These are phyloP conservation scores for Tetraselmis chui DNA, from an alignment of 139 green algal species.

Conservation along the genomic window DNA sequence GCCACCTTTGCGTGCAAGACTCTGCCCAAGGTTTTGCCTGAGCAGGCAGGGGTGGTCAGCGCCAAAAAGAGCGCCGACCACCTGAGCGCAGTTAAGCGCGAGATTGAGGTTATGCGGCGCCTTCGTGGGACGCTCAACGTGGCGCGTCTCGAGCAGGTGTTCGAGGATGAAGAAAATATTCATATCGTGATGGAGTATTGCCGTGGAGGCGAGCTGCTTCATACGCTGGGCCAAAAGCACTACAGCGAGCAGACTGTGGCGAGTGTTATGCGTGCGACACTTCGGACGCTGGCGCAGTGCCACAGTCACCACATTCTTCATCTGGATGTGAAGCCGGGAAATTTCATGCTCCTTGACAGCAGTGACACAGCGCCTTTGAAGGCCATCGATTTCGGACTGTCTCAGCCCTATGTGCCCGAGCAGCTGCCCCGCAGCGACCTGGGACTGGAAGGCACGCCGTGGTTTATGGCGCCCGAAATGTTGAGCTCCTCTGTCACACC, in stretches of 20 bases:
- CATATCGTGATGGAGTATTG: constrained; percentile 88
- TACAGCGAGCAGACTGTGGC: constrained; percentile 77
- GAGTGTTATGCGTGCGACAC: constrained; percentile 60
- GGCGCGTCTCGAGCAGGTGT: constrained; percentile 59
- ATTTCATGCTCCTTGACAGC: constrained; percentile 84
- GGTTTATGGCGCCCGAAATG: constrained; percentile 77
- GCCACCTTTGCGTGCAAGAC: constrained; percentile 72
- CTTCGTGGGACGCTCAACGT: constrained; percentile 78
- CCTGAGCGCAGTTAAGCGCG: constrained; percentile 66
- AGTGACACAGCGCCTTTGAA: constrained; percentile 64
- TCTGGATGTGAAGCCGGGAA: constrained; percentile 74
- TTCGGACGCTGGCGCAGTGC: constrained; percentile 68
- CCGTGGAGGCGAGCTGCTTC: constrained; percentile 71
- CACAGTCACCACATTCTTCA: constrained; percentile 72
- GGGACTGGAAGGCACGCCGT: constrained; percentile 85
- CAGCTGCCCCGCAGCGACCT: constrained; percentile 67
- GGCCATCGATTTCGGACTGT: constrained; percentile 90
- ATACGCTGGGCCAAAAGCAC: constrained; percentile 49
- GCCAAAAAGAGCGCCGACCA: constrained; percentile 56
- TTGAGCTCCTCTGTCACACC: constrained; percentile 62
- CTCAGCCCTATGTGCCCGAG: constrained; percentile 69
- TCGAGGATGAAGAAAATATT: constrained; percentile 67
- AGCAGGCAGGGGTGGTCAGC: constrained; percentile 49
- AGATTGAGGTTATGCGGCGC: constrained; percentile 44
- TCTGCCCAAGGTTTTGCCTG: constrained; percentile 57